Evolutionary conservation across 2,329 filamentous ascomycete species (phyloP), one percentile per base, ranked within the genome.

Genomic region (Colletotrichum sp.): DNA sequence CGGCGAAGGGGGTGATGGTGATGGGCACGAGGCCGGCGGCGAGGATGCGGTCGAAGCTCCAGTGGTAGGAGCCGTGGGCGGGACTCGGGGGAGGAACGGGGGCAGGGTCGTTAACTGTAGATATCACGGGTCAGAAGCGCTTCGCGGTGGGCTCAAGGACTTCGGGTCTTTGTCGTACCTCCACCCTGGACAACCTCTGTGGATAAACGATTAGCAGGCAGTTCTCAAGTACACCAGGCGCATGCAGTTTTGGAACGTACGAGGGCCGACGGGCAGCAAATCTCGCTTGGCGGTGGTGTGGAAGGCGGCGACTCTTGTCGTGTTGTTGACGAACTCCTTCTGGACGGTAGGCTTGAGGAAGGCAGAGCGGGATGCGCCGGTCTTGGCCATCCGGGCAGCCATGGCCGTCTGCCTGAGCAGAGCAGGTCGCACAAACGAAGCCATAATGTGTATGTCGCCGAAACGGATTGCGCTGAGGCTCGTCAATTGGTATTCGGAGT

Each of bases 61-160:
- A 99, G 91, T 99, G 97, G 90, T 99, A 99, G 86, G 94, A 98
- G 81, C 97, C 97, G 88, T 99, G 95, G 72, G 92, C 89, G 57
- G 96, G 93, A 80, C 91, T 92, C 69, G 95, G 87, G 26, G 91
- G 84, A 61, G 96, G 96, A 28, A 98, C 86, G 52, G 92, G 92
- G 36, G 92, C 94, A 72, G 97, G 92, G 82, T 99, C 96, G 87
- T 99, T 99, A 83, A 96, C 95, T 94, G 82, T 78, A 77, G 16
- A 69, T 80, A 79, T 82, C 81, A 77, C 71, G 34, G 69, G 67
- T 77, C 78, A 74, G 71, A 32, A 8, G 60, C 12, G 32, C 57
- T 63, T 63, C 55, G 43, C 38, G 32, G 36, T n/a, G 18, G 30
- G 8, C 38, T 30, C 13, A 15, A 36, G 26, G 26, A n/a, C 63